Base-by-base conservation (phyloP, 2,329 filamentous ascomycete genomes). In the Xylariomycetidae sp. region DNA sequence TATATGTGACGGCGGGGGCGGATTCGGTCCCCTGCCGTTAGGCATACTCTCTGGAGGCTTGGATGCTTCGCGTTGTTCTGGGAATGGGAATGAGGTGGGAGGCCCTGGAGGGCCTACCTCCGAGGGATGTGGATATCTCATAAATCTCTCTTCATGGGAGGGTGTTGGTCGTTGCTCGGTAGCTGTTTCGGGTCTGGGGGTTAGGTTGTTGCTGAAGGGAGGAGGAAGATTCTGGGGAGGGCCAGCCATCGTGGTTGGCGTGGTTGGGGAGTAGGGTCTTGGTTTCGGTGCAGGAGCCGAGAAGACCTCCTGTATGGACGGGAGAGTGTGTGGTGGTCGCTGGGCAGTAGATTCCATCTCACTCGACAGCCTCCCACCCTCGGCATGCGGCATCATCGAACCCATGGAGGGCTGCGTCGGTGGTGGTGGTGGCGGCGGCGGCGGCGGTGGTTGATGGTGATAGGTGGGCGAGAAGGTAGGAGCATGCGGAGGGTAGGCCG, bases 1-100 rank as follows among this genome's bases (percentile, higher is more conserved):
- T 8, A 55, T 54, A 9, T 62, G 54, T n/a, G 61, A 50, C 19
- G 58, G 58, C 22, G 59, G 58, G 4, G 57, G 53, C 18, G 58
- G 54, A 31, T 47, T 48, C 10, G 49, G 16, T 26, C 56, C 51
- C 13, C 30, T 43, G 17, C 33, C 37, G 19, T 38, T 48, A 4
- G 50, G 37, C 17, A 41, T 22, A 1, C 44, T 30, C n/a, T 54
- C 52, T 9, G 46, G 38, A 20, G 46, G 42, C 25, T 54, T 56
- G 3, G 36, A 18, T 14, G 45, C 34, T 14, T 57, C 54, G 23
- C 51, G 44, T 27, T 48, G 53, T 12, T 55, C 53, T 23, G 46
- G 30, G 25, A 41, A 57, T 3, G 49, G 39, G 38, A 53, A 56
- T 4, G 54, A 46, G 15, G 39, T 44, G 13, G 47, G 49, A 16